These are phyloP conservation scores for Nigrograna mackinnonii DNA, from an alignment of 2,329 filamentous ascomycete genomes.

Conservation along the genomic window DNA sequence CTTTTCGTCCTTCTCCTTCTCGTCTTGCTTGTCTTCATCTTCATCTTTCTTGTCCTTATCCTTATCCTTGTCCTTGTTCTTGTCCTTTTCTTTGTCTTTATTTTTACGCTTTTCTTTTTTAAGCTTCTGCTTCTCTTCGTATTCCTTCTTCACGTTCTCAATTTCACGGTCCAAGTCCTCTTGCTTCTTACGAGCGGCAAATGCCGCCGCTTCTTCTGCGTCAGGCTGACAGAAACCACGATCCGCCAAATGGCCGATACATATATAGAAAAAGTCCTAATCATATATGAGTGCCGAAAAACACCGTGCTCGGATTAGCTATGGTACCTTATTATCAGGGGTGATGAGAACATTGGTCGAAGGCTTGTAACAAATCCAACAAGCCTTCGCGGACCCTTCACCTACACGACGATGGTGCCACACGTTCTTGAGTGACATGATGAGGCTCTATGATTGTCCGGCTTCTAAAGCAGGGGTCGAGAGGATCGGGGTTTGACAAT, in stretches of 20 bases:
- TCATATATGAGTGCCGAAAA: conserved; percentile 9
- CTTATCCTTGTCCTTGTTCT: conserved; percentile 59
- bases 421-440: conserved; percentile 65
- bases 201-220: conserved; percentile 67
- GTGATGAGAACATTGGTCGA: conserved; percentile 87
- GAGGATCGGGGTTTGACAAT: conserved; percentile 2
- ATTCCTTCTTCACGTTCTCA: conserved; percentile 53
- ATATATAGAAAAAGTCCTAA: conserved; percentile 91
- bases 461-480: conserved; percentile 1
- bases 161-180: conserved; percentile 54
- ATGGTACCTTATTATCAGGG: conserved; percentile 78
- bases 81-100: conserved; percentile 59
- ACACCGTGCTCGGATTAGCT: neutral
- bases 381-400: conserved; percentile 79
- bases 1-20: conserved; percentile 65
- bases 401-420: conserved; percentile 88
- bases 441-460: neutral
- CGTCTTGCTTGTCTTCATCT: conserved; percentile 67
- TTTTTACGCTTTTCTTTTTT: conserved; percentile 55
- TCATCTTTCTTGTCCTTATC: conserved; percentile 56
- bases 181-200: conserved; percentile 58
- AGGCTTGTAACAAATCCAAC: conserved; percentile 90
- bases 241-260: conserved; percentile 80
- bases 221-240: conserved; percentile 75
- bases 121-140: conserved; percentile 59